Percentiles rank a stretch among this genome's conserved stretches.
These are phyloP conservation scores for Eudorina sp. DNA, from an alignment of 139 green algal genomes.

Conservation along the genomic window DNA sequence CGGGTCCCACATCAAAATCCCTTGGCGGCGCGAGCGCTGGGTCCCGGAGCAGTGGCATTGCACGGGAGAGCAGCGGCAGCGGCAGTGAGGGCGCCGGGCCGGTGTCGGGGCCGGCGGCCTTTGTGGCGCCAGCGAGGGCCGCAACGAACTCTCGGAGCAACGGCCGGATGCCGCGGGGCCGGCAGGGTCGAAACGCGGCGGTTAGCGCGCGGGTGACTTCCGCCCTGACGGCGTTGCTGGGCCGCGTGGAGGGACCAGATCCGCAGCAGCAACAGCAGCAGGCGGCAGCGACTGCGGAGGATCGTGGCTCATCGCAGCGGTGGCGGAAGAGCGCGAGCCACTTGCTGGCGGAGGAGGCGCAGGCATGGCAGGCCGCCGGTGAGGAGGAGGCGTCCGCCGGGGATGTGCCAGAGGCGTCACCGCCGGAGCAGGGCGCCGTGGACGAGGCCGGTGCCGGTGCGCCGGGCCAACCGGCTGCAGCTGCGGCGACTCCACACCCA, in stretches of 20 bases:
- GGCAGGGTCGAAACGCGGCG: background rate
- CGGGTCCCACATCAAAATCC: background rate
- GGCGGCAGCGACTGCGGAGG: background rate
- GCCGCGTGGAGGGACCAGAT: background rate
- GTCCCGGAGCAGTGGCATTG: background rate
- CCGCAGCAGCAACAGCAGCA: background rate
- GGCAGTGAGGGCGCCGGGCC: background rate
- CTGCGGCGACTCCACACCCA: no score
- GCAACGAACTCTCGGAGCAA: background rate
- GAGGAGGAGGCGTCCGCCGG: no score
- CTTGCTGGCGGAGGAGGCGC: no score
- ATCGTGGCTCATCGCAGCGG: background rate
- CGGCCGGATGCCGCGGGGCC: background rate
- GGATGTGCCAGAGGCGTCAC: no score
- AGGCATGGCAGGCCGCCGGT: no score
- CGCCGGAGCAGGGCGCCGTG: no score
- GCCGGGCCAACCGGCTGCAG: no score
- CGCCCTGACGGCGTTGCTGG: background rate
- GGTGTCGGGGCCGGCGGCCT: background rate
- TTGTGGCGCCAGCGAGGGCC: background rate
- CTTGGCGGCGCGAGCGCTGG: background rate
- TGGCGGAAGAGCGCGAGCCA: constrained; percentile 11
- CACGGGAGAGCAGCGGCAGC: background rate
- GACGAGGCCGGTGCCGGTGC: no score
- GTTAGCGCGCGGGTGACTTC: background rate